Base-by-base conservation (phyloP, 768 basidiomycete genomes). In the Nevesoporus exiguus region DNA sequence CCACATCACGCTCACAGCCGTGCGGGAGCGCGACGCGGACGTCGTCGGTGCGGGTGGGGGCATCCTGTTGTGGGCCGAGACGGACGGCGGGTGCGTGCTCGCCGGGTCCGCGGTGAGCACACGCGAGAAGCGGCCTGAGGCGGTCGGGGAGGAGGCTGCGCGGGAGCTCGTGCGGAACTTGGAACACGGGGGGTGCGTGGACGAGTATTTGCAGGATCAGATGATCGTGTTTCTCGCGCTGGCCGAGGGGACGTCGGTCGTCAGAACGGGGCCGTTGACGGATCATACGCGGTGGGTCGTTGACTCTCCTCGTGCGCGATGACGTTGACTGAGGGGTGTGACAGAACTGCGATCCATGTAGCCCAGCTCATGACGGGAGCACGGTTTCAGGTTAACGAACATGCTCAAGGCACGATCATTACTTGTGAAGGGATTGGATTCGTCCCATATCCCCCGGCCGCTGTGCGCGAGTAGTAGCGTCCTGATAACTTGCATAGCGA, bases 161-260 rank as follows among this genome's bases (percentile, higher is more conserved):
- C 64, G 72, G 14, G 81, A 85, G 56, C 66, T 90, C 9, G 61
- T 81, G 33, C 72, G 72, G 54, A 87, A 83, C 44, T 61, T 90
- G 52, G 66, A 76, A 13, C 77, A 80, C n/a, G 85, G 77, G 7
- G 88, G 87, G 27, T 88, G 85, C 58, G 83, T 90, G 2, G 90
- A 92, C 57, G 89, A 80, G 54, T 73, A 78, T 63, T 52, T 81
- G 61, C 80, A 89, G 75, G 90, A 92, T 66, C 89, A 91, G 63
- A 84, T 90, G 19, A 82, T 90, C 43, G 79, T 90, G 34, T 84
- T 89, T 63, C 80, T 90, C 71, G 86, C 86, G 9, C 74, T 91
- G 17, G 87, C 88, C 9, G 68, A 83, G 46, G 87, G 87, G 5
- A 76, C 61, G 24, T 90, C 86, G 11, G 73, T 73, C 49, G 73